phyloP scores from a whole-genome alignment of 768 basidiomycete species.

The Podaxis rugospora region DNA sequence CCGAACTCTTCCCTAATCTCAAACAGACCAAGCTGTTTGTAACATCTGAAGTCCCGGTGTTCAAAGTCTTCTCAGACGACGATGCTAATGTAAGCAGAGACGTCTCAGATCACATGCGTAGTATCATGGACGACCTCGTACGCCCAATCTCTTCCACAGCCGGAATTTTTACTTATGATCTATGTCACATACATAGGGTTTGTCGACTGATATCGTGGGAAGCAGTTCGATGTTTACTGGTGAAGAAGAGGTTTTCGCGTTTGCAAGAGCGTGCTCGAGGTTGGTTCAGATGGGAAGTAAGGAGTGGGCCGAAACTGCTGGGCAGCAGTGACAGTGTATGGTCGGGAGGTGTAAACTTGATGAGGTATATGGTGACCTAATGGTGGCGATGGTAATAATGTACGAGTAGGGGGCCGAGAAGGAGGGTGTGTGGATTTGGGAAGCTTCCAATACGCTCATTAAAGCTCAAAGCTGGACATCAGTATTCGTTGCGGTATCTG shows the following conservation, averaged over 20 bases:
- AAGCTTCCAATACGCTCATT: not conserved
- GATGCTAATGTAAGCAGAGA: constrained; percentile 28
- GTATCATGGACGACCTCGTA: constrained; percentile 95
- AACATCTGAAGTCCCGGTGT: constrained; percentile 89
- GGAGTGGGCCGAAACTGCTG: constrained; percentile 69
- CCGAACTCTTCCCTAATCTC: not conserved
- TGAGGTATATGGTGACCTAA: not conserved
- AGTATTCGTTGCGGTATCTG: not conserved
- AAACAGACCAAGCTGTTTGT: constrained; percentile 83
- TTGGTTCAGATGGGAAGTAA: constrained; percentile 88
- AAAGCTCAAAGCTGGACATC: not conserved
- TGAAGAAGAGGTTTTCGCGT: constrained; percentile 97
- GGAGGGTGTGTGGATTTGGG: not conserved
- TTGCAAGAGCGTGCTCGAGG: constrained; percentile 87
- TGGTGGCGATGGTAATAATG: not conserved
- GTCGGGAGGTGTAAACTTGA: not conserved
- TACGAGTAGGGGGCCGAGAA: not conserved
- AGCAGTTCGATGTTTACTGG: constrained; percentile 89
- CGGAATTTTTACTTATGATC: constrained; percentile 5
- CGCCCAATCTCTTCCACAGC: constrained; percentile 15
- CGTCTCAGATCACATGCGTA: constrained; percentile 83
- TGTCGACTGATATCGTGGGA: constrained; percentile 73
- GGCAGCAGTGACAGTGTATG: constrained; percentile 18
- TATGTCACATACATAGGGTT: constrained; percentile 47
- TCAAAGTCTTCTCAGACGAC: constrained; percentile 84